Conservation (phyloP, 169 alveolate species). For the Plasmodium coatneyi region DNA sequence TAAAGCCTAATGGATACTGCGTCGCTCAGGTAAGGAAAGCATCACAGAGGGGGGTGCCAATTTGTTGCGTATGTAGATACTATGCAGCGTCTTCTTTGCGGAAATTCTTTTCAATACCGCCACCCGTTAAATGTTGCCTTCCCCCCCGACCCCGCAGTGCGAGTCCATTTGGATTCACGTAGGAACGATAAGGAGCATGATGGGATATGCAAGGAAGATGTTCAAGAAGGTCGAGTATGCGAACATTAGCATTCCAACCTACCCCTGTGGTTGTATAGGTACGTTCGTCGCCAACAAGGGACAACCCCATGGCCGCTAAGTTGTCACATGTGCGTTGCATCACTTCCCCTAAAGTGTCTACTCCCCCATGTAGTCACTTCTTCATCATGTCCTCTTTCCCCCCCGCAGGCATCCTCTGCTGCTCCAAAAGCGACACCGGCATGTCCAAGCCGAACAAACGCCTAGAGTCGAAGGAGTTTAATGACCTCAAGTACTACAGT, state of each 20-base stretch:
- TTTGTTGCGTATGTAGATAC: neutral
- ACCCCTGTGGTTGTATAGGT: constrained; percentile 77
- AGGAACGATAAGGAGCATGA: constrained; percentile 61
- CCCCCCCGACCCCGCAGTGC: constrained; percentile 38
- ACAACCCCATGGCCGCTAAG: neutral
- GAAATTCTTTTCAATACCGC: neutral
- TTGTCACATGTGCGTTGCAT: neutral
- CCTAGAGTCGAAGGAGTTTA: constrained; percentile 46
- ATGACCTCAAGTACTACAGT: constrained; percentile 29
- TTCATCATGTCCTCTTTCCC: neutral
- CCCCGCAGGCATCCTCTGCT: constrained; percentile 39
- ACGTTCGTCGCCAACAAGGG: neutral
- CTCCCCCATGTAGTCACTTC: too few species aligned
- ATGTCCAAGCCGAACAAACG: constrained; percentile 49
- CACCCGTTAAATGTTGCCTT: too few species aligned
- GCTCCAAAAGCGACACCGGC: constrained; percentile 55
- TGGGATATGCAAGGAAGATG: constrained; percentile 52
- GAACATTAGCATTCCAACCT: constrained; percentile 69
- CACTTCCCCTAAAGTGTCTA: too few species aligned
- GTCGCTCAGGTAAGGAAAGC: constrained; percentile 18
- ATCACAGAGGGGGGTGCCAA: neutral
- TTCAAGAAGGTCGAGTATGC: constrained; percentile 75
- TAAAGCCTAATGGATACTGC: constrained; percentile 35
- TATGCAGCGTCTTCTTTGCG: neutral
- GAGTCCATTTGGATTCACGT: constrained; percentile 73